phyloP scores from a whole-genome alignment of 192 early-diverging fungal genomes.

The Entomortierella lignicola region DNA sequence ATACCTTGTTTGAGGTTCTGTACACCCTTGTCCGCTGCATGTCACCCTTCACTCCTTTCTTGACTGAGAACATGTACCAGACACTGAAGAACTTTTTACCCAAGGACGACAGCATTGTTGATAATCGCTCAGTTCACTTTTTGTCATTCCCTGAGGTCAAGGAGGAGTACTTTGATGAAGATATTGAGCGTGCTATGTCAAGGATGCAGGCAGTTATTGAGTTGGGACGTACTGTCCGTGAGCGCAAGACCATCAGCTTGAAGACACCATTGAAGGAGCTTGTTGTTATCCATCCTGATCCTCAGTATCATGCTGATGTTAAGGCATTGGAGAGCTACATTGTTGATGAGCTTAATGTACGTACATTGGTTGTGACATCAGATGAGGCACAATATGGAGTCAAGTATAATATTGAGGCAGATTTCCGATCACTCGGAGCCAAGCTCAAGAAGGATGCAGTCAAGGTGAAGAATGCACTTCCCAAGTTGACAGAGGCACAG shows the following conservation, averaged over 20 bases:
- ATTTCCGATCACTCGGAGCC: constrained; percentile 87
- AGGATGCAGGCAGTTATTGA: constrained; percentile 99
- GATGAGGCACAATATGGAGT: constrained; percentile 94
- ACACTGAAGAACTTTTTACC: constrained; percentile 84
- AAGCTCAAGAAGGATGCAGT: constrained; percentile 91
- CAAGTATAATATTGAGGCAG: constrained; percentile 92
- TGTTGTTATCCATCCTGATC: constrained; percentile 89
- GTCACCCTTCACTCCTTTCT: constrained; percentile 98
- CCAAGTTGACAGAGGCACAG: constrained; percentile 75
- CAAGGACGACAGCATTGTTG: constrained; percentile 62
- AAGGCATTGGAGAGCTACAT: constrained; percentile 88
- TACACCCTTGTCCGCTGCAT: constrained; percentile 90
- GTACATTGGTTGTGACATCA: constrained; percentile 85
- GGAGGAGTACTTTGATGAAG: constrained; percentile 94
- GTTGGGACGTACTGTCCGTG: constrained; percentile 90
- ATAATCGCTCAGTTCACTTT: constrained; percentile 94
- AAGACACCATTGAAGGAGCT: constrained; percentile 96
- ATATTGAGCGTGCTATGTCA: constrained; percentile 93
- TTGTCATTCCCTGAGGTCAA: constrained; percentile 93
- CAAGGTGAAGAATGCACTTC: constrained; percentile 88
- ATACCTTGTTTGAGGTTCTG: constrained; percentile 96
- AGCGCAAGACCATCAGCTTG: constrained; percentile 90
- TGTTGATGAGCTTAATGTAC: constrained; percentile 92
- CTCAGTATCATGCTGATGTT: constrained; percentile 90
- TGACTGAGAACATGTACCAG: constrained; percentile 98